These are phyloP conservation scores for Globisporangium megalacanthum DNA, from an alignment of 352 stramenopile species.

Conservation along the genomic window DNA sequence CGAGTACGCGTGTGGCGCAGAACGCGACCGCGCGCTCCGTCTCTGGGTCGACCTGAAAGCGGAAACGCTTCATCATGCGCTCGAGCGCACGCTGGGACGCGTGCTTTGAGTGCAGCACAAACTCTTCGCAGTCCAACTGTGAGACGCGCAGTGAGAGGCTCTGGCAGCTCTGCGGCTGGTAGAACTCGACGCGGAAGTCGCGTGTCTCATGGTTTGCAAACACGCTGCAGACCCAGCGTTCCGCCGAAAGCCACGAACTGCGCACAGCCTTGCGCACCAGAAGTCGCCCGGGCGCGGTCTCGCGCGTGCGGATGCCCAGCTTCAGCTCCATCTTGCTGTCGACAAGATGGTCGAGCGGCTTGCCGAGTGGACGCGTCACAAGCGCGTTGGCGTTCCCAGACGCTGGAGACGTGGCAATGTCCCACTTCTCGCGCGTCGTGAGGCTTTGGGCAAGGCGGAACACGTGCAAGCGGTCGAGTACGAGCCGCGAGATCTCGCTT, in stretches of 20 bases:
- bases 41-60: constrained; percentile 19
- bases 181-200: constrained; percentile 29
- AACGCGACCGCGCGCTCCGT: constrained; percentile 6
- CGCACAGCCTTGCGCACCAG: constrained; percentile 29
- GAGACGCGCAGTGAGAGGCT: constrained; percentile 13
- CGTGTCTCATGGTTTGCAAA: constrained; percentile 15
- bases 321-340: constrained; percentile 12
- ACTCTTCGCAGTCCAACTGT: constrained; percentile 22
- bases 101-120: constrained; percentile 13
- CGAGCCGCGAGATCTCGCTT: constrained; percentile 24
- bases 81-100: constrained; percentile 4
- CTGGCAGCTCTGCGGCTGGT: constrained; percentile 31
- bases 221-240: constrained; percentile 31
- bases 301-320: constrained; percentile 20
- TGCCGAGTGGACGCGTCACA: not conserved
- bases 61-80: constrained; percentile 19
- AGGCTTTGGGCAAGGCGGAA: constrained; percentile 25
- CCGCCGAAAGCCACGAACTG: constrained; percentile 17
- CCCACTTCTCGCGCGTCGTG: constrained; percentile 1
- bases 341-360: not conserved
- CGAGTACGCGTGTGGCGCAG: constrained; percentile 19
- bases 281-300: constrained; percentile 19
- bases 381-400: not conserved
- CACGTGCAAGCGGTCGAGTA: constrained; percentile 63
- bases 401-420: too few relatives aligned